Evolutionary conservation across 2,329 filamentous ascomycete genomes (phyloP).

Genomic region (Chaetomiaceae sp.): DNA sequence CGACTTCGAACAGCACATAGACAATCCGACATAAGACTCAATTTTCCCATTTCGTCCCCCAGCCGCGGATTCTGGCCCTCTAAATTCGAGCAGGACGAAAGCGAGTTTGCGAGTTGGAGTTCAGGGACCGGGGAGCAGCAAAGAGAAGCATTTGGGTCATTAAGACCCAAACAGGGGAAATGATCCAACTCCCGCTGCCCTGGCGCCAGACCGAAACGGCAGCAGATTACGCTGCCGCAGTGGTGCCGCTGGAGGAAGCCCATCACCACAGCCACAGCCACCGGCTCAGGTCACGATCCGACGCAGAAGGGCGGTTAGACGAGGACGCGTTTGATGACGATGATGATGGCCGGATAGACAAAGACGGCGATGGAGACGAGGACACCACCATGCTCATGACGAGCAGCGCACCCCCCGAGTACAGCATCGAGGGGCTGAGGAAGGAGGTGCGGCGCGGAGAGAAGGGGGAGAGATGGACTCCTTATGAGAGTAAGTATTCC

Average conservation of each 20-base stretch:
- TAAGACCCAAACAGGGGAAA: not conserved
- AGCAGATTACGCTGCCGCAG: conserved; percentile 46
- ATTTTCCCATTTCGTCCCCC: no score
- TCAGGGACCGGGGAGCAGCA: no score
- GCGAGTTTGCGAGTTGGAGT: no score
- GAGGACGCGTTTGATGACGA: conserved; percentile 37
- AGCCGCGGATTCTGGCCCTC: no score
- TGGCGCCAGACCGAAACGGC: conserved; percentile 39
- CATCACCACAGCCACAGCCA: conserved; percentile 53
- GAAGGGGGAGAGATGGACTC: conserved; percentile 53
- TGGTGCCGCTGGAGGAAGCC: conserved; percentile 51
- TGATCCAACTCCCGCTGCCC: conserved; percentile 19
- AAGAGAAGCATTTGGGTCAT: no score
- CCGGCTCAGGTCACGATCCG: conserved; percentile 39
- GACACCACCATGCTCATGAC: conserved; percentile 50
- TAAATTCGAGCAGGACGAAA: no score
- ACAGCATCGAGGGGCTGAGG: conserved; percentile 65
- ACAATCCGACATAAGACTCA: no score
- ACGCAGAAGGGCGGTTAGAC: conserved; percentile 25
- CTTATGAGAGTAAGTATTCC: conserved; percentile 66
- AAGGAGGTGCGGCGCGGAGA: conserved; percentile 61
- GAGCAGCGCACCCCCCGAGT: conserved; percentile 42
- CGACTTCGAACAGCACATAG: no score
- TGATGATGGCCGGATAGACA: conserved; percentile 35
- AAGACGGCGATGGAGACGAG: conserved; percentile 30